A percentile compares a stretch with the other conserved stretches of the same genome.
Evolutionary conservation across 2,329 filamentous ascomycete species (phyloP).

Genomic region (Elsinoe fawcettii): DNA sequence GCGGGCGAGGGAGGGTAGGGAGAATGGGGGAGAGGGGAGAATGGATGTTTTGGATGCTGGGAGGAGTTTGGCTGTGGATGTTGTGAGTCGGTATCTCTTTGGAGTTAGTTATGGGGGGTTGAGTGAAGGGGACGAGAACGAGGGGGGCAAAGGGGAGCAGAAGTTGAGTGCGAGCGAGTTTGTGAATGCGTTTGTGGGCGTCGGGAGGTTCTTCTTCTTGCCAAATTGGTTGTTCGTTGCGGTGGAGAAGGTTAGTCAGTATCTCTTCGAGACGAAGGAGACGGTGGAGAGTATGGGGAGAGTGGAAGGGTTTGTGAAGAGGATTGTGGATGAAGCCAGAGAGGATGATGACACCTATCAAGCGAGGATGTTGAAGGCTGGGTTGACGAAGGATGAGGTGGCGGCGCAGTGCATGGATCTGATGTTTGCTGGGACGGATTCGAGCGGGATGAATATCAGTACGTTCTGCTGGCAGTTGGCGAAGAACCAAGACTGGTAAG

Average conservation of each 20-base stretch:
- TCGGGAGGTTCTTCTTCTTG: constrained; percentile 49
- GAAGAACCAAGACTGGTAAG: constrained; percentile 36
- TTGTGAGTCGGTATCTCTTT: constrained; percentile 48
- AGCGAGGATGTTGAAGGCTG: constrained; percentile 39
- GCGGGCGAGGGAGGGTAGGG: constrained; percentile 18
- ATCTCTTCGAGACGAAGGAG: constrained; percentile 30
- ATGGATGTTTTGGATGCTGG: constrained; percentile 45
- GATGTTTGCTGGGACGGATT: constrained; percentile 49
- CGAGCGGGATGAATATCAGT: constrained; percentile 45
- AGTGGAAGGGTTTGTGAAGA: constrained; percentile 39
- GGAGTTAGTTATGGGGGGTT: constrained; percentile 44
- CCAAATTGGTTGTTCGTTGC: constrained; percentile 36
- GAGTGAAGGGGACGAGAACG: constrained; percentile 27
- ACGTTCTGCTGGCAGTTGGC: constrained; percentile 42
- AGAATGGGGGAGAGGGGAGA: constrained; percentile 21
- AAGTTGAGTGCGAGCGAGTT: constrained; percentile 41
- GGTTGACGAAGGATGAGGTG: constrained; percentile 38
- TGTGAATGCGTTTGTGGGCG: constrained; percentile 48
- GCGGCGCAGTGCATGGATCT: constrained; percentile 48
- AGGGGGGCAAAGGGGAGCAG: constrained; percentile 20
- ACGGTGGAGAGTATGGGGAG: constrained; percentile 31
- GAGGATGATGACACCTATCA: constrained; percentile 40
- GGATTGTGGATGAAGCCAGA: constrained; percentile 32
- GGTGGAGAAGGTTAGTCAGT: constrained; percentile 32
- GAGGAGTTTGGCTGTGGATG: constrained; percentile 47